phyloP scores from a whole-genome alignment of 2,329 filamentous ascomycete genomes.

The Pseudogymnoascus sp. region DNA sequence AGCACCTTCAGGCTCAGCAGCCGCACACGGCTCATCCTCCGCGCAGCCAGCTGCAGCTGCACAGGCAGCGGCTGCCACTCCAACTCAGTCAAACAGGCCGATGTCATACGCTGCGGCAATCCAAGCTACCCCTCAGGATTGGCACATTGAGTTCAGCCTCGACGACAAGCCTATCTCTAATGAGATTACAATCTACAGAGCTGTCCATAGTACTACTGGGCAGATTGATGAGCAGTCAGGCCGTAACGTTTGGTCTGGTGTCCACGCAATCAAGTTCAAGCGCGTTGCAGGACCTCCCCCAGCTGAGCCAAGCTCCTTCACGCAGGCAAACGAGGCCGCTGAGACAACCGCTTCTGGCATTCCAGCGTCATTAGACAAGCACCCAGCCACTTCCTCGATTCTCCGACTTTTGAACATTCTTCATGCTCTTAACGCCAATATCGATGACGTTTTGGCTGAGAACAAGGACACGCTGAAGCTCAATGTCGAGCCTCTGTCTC shows the following conservation, averaged over 20 bases:
- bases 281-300: conserved; percentile 77
- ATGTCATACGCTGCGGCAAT: conserved; percentile 81
- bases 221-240: conserved; percentile 56
- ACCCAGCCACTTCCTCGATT: conserved; percentile 79
- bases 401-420: conserved; percentile 80
- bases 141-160: conserved; percentile 94
- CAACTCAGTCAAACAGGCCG: conserved; percentile 49
- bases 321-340: conserved; percentile 39
- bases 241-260: conserved; percentile 79
- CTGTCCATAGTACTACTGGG: conserved; percentile 58
- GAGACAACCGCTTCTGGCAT: conserved; percentile 52
- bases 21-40: conserved; percentile 32
- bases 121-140: conserved; percentile 75
- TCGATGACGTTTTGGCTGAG: conserved; percentile 81
- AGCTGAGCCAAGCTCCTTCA: conserved; percentile 58
- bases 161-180: conserved; percentile 76
- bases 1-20: conserved; percentile 35
- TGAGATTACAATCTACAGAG: conserved; percentile 92
- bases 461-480: conserved; percentile 63
- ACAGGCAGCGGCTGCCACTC: conserved; percentile 31
- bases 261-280: conserved; percentile 88
- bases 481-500: conserved; percentile 73
- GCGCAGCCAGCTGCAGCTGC: conserved; percentile 29
- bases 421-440: conserved; percentile 85
- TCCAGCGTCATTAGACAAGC: conserved; percentile 72